Evolutionary conservation across 2,329 filamentous ascomycete species (phyloP), one percentile per base, ranked within the genome.

Genomic region (Alternaria dauci): DNA sequence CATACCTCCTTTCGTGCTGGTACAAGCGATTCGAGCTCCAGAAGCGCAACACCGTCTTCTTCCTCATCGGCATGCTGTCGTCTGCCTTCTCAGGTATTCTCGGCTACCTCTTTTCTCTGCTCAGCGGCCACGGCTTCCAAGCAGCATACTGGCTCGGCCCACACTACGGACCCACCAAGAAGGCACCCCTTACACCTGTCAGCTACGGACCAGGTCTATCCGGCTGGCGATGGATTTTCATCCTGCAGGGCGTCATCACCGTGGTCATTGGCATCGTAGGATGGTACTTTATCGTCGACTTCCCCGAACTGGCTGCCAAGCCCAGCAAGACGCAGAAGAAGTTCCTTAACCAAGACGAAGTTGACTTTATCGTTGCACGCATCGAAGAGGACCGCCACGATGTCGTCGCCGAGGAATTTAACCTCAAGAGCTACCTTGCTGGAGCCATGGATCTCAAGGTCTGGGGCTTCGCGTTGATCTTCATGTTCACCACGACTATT

Each of bases 1-100:
- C 84, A 18, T 87, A 85, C 69, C 82, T 87, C 52, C 79, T 88
- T 8, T 86, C 84, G 1, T 85, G 85, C 75, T 89, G 86, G 85
- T 89, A 88, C 65, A 83, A 83, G 51, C 80, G 83, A 20, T 82
- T 84, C 47, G 86, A 88, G 67, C 76, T 83, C 58, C 84, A 86
- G 52, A 86, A 82, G 55, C 79, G 86, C 6, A 82, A 87, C 54
- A 83, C 84, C 3, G 75, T 88, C n/a, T 88, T 88, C 70, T 87
- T 83, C 69, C 63, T 69, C 55, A 69, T 69, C 8, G 69, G 68
- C 36, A 70, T 69, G 68, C 46, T 71, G 36, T 68, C 68, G 2
- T 70, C 69, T 20, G 69, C 66, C 23, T 71, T 71, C 55, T 70
- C 66, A 2, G 69, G 69, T n/a, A 70, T 71, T 30, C 66, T 71